phyloP scores from a whole-genome alignment of 345 rosid genomes.

The Gynandropsis gynandra region DNA sequence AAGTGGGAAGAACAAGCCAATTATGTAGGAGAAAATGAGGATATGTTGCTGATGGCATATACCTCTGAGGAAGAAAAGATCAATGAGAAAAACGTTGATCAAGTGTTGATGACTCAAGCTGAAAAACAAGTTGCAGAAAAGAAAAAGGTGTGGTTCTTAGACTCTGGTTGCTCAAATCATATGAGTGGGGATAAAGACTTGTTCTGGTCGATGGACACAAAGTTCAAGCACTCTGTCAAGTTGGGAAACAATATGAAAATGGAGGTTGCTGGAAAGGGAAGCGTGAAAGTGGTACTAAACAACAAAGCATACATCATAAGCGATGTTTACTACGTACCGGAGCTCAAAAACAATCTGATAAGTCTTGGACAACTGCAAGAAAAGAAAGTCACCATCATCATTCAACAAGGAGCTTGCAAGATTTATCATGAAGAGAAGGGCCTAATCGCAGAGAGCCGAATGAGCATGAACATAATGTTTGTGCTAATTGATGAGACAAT shows the following conservation, averaged over 20 bases:
- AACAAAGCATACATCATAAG: not conserved
- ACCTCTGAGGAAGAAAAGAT: not conserved
- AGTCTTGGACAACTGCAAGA: too few species aligned
- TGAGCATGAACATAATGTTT: too few species aligned
- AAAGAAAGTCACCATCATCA: too few species aligned
- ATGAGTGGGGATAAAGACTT: not conserved
- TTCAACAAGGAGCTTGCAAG: not conserved
- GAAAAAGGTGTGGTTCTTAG: not conserved
- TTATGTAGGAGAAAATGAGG: not conserved
- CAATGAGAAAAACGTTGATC: not conserved
- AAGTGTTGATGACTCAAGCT: not conserved
- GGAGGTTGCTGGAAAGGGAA: not conserved
- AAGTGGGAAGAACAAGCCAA: too few species aligned
- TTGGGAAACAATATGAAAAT: not conserved
- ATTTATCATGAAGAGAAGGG: not conserved
- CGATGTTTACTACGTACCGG: not conserved
- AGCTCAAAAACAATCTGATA: not conserved
- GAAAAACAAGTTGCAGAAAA: not conserved
- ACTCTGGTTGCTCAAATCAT: not conserved
- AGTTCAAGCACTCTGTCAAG: too few species aligned
- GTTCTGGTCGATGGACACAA: not conserved
- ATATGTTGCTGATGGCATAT: not conserved
- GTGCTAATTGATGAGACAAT: not conserved
- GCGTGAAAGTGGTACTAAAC: not conserved
- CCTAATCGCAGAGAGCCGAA: not conserved